Conservation (phyloP, 73 alveolate genomes). For the Symbiodinium natans region DNA sequence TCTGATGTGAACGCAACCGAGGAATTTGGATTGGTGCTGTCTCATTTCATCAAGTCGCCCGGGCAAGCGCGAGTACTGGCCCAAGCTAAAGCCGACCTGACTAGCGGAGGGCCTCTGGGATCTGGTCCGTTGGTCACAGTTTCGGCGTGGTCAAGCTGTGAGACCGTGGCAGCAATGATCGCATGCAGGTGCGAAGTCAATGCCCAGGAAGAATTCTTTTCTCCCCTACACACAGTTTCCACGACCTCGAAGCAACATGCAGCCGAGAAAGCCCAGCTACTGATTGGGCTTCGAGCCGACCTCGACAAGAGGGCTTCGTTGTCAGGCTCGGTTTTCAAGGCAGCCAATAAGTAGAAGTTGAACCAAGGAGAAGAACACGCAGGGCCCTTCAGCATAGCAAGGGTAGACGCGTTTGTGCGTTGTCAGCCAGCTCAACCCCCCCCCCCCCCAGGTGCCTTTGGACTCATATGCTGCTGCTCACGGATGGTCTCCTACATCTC, state of each 20-base stretch:
- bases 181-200: background rate
- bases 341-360: background rate
- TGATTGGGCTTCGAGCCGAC: background rate
- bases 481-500: background rate
- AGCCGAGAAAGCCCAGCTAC: background rate
- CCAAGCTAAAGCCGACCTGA: background rate
- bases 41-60: background rate
- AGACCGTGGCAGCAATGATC: background rate
- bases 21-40: background rate
- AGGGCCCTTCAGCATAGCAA: no score
- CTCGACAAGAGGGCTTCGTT: background rate
- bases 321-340: background rate
- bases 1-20: background rate
- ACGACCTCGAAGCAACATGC: background rate
- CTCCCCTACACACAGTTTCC: background rate
- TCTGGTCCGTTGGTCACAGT: background rate
- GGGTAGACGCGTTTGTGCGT: no score
- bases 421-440: no score
- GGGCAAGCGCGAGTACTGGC: background rate
- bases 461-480: background rate
- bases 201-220: background rate
- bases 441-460: background rate
- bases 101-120: background rate
- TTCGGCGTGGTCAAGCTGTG: background rate
- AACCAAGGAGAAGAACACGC: background rate